Conservation (phyloP, 345 rosid genomes). For the Combretum micranthum region DNA sequence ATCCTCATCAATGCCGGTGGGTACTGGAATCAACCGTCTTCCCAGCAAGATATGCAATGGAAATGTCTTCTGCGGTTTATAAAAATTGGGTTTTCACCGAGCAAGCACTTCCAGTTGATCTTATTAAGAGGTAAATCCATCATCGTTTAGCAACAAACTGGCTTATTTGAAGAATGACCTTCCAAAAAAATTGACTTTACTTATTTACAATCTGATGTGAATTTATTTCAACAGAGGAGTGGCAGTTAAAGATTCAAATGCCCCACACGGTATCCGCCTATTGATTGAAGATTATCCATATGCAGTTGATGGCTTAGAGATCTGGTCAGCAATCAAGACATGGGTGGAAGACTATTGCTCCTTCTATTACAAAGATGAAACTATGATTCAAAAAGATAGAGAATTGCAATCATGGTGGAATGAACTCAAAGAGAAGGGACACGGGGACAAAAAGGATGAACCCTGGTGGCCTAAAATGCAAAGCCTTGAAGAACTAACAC, state of each 20-base stretch:
- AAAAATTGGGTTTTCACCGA: slow-evolving; percentile 33
- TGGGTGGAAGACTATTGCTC: slow-evolving; percentile 37
- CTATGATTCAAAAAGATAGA: slow-evolving; percentile 16
- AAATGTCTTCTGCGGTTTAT: slow-evolving; percentile 30
- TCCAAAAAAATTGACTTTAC: background rate
- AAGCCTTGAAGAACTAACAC: slow-evolving; percentile 21
- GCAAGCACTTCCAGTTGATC: slow-evolving; percentile 39
- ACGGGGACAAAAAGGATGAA: slow-evolving; percentile 30
- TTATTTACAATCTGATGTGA: background rate
- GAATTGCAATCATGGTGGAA: slow-evolving; percentile 46
- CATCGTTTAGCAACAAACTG: background rate
- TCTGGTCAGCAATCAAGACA: slow-evolving; percentile 36
- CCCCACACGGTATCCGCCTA: slow-evolving; percentile 24
- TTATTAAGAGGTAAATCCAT: slow-evolving; percentile 24
- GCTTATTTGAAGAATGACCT: background rate
- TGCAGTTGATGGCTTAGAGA: slow-evolving; percentile 45
- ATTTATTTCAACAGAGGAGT: slow-evolving; percentile 26
- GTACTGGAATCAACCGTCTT: slow-evolving; percentile 27
- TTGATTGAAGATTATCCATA: slow-evolving; percentile 32
- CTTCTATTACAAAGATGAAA: slow-evolving; percentile 28
- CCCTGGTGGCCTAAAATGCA: slow-evolving; percentile 45
- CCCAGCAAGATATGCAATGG: slow-evolving; percentile 33
- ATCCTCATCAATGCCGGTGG: slow-evolving; percentile 38
- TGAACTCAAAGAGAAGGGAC: slow-evolving; percentile 30
- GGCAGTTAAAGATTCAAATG: slow-evolving; percentile 25